Evolutionary conservation across 768 basidiomycete genomes (phyloP).

Genomic region (Heimioporus sp.): DNA sequence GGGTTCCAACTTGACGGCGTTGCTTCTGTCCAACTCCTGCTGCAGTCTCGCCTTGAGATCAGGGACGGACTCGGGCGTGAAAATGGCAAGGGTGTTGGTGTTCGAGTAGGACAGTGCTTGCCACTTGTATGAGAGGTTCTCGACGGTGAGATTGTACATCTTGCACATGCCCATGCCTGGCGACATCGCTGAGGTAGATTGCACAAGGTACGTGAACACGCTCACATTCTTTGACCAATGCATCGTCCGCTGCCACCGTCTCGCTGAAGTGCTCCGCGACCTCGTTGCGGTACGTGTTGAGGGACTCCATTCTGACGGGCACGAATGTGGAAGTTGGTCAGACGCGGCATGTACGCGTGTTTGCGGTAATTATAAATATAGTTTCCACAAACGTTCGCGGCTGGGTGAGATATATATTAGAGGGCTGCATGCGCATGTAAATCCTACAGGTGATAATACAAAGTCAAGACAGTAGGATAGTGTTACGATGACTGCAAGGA

Average conservation of each 20-base stretch:
- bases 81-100: constrained; percentile 39
- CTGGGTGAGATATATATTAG: constrained; percentile 17
- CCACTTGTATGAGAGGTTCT: constrained; percentile 63
- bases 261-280: constrained; percentile 26
- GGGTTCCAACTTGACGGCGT: constrained; percentile 33
- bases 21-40: constrained; percentile 32
- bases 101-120: constrained; percentile 47
- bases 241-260: constrained; percentile 37
- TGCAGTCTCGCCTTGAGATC: constrained; percentile 43
- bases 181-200: constrained; percentile 6
- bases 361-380: neutral
- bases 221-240: constrained; percentile 53
- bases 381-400: constrained; percentile 16
- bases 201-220: constrained; percentile 1
- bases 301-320: constrained; percentile 18
- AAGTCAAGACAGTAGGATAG: constrained; percentile 20
- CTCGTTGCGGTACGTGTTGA: constrained; percentile 16
- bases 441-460: constrained; percentile 33
- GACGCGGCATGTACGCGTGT: constrained; percentile 3
- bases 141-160: constrained; percentile 53
- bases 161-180: constrained; percentile 65
- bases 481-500: constrained; percentile 17
- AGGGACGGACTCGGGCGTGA: constrained; percentile 48
- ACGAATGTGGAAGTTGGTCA: neutral
- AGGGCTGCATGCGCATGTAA: constrained; percentile 12